Conservation (phyloP, 108 stramenopile genomes). For the Nitzschia sp. region DNA sequence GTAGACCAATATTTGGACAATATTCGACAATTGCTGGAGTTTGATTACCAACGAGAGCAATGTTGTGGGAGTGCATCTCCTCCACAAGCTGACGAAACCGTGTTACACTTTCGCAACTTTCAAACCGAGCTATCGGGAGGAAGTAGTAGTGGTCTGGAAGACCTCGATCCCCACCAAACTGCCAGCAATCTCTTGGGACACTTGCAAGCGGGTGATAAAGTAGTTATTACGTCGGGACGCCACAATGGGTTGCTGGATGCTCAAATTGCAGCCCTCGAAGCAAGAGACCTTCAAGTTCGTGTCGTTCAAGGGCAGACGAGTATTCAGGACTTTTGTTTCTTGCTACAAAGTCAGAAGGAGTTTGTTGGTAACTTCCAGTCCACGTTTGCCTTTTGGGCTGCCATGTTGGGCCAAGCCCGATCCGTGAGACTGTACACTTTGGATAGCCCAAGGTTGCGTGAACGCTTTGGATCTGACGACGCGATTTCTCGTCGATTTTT, state of each 20-base stretch:
- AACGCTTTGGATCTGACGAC: not conserved
- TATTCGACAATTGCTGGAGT: conserved; percentile 29
- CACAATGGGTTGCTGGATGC: conserved; percentile 15
- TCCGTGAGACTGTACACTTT: conserved; percentile 33
- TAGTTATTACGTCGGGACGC: conserved; percentile 37
- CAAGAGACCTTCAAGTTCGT: conserved; percentile 40
- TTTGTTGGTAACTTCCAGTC: conserved; percentile 43
- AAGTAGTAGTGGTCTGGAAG: conserved; percentile 32
- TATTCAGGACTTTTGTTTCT: conserved; percentile 63
- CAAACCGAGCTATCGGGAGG: conserved; percentile 39
- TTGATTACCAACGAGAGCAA: conserved; percentile 21
- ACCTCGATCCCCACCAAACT: conserved; percentile 39
- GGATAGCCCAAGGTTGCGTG: conserved; percentile 28
- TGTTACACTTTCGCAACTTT: conserved; percentile 61
- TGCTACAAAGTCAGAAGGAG: conserved; percentile 41
- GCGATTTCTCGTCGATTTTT: conserved; percentile 7
- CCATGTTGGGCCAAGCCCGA: conserved; percentile 35
- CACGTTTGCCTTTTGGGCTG: conserved; percentile 50
- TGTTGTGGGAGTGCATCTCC: conserved; percentile 25
- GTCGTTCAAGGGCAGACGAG: conserved; percentile 36
- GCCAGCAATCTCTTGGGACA: conserved; percentile 35
- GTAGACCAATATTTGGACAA: conserved; percentile 29
- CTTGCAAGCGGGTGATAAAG: conserved; percentile 46
- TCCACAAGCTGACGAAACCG: conserved; percentile 45
- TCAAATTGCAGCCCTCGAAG: conserved; percentile 31